Base-by-base conservation (phyloP, 202 grass and related monocot genomes). In the Zoysia matrella region DNA sequence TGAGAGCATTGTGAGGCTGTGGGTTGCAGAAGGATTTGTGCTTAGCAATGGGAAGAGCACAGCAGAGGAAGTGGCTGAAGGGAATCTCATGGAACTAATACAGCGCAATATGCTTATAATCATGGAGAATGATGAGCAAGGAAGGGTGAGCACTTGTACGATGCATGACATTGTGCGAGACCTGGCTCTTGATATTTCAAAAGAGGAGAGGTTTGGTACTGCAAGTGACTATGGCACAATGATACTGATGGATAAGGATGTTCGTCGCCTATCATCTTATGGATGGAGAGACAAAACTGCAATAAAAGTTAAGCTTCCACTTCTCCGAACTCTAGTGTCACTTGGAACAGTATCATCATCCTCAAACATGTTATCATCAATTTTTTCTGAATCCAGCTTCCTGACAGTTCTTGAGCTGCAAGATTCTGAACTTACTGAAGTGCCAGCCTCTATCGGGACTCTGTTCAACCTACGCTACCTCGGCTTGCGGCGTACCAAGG, bases 381-480 rank as follows among this genome's bases (percentile, higher is more conserved):
- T 87, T 15, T 68, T 83, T 6, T 51, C 58, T 8, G 62, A 74
- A 36, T 87, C 91, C 0, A 80, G 11, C 43, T 76, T 80, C n/a
- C 30, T 84, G 4, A 77, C 65, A 2, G 82, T 77, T 16, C 47
- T 91, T 0, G 86, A 88, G 65, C 83, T 88, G 8, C 71, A 71
- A 83, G 72, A 79, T 45, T 77, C 79, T 36, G 55, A 8, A 2
- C 69, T 92, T 4, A 60, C 60, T 1, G 60, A 15, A 4, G 5
- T 92, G 7, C 80, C 90, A 3, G 15, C 71, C 47, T 48, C 1
- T 46, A 67, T 92, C 47, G 87, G 84, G 10, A 43, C 80, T 11
- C 68, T 93, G 30, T 86, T 90, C 42, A 93, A 90, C 79, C 69
- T 93, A 0, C 82, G 62, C 0, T 93, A 93, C 16, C 53, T 93